Evolutionary conservation across 1,284 basidiomycete genomes (phyloP), one percentile per base, ranked within the genome.

Genomic region (Trichosporon faecale): DNA sequence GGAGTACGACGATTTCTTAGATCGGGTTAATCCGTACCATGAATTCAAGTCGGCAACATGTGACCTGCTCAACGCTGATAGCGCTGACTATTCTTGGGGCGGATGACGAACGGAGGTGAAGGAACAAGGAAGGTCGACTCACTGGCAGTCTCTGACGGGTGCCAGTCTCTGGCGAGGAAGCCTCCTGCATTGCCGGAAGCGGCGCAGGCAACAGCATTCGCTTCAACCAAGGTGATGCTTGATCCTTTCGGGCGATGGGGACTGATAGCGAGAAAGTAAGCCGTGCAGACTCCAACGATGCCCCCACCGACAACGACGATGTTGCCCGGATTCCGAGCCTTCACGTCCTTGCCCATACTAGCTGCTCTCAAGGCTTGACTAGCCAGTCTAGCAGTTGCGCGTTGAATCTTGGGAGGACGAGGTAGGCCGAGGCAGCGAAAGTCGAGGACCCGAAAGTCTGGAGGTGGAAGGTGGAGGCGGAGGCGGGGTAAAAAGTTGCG

Each of bases 131-230:
- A 27, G 64, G 37, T 33, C 14, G 11, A 76, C 76, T 75, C 68
- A 75, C 78, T 79, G 1, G 86, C 78, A 35, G 86, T 85, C 12
- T 85, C 82, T 27, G 79, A 79, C 2, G 84, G 83, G 77, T 89
- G 88, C 90, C 89, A 91, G 78, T 94, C 91, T 68, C 88, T 87
- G 0, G 95, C 94, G 25, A 98, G 87, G n/a, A 98, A 89, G 0
- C 95, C 95, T 2, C 94, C 95, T 0, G 93, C 91, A 80, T 96
- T 96, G 5, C 95, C 95, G 0, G 90, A 92, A 0, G 94, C 93
- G 0, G 83, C 88, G 6, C 86, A 83, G 0, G 88, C 88, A 14
- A 88, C 82, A 5, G 77, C 80, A 0, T 90, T 92, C 2, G 92
- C 90, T 83, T 98, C 95, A 65, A 97, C 81, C 6, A 98, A 80